Percentiles rank a stretch among this genome's conserved stretches.
Evolutionary conservation across 805 yeast genomes (phyloP).

Genomic region (Ogataea saltuana): DNA sequence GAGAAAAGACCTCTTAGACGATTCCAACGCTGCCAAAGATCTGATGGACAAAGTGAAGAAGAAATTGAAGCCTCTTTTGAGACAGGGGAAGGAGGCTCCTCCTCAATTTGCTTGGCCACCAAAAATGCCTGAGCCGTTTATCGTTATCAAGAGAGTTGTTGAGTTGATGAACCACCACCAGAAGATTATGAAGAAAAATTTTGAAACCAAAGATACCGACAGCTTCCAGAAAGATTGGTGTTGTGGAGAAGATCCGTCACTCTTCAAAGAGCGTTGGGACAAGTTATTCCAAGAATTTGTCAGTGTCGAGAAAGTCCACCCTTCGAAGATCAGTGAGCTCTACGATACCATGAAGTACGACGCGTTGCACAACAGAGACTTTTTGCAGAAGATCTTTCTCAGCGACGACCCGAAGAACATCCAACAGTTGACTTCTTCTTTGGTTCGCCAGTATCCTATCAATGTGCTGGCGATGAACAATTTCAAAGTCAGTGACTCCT

Average conservation of each 20-base stretch:
- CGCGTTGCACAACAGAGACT: constrained; percentile 91
- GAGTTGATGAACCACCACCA: constrained; percentile 93
- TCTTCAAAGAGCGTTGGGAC: constrained; percentile 97
- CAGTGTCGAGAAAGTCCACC: constrained; percentile 94
- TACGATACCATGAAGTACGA: constrained; percentile 99
- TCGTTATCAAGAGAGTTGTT: constrained; percentile 90
- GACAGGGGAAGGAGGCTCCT: constrained; percentile 97
- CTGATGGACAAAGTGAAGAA: constrained; percentile 97
- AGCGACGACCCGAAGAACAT: constrained; percentile 50
- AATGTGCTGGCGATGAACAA: constrained; percentile 75
- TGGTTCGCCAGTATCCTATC: constrained; percentile 72
- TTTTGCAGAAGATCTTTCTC: constrained; percentile 78
- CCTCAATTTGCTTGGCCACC: constrained; percentile 99
- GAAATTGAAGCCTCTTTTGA: constrained; percentile 86
- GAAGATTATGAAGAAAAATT: constrained; percentile 79
- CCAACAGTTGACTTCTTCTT: constrained; percentile 46
- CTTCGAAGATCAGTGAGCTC: constrained; percentile 92
- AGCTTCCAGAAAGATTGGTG: constrained; percentile 86
- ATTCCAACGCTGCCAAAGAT: constrained; percentile 96
- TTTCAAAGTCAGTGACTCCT: constrained; percentile 56
- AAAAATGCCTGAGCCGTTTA: constrained; percentile 95
- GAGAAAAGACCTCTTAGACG: constrained; percentile 89
- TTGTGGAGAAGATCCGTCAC: constrained; percentile 88
- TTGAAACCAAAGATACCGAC: constrained; percentile 62
- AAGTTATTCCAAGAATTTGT: constrained; percentile 90